phyloP scores from a whole-genome alignment of 257 asterid genomes.

The Solanum medicagineum region DNA sequence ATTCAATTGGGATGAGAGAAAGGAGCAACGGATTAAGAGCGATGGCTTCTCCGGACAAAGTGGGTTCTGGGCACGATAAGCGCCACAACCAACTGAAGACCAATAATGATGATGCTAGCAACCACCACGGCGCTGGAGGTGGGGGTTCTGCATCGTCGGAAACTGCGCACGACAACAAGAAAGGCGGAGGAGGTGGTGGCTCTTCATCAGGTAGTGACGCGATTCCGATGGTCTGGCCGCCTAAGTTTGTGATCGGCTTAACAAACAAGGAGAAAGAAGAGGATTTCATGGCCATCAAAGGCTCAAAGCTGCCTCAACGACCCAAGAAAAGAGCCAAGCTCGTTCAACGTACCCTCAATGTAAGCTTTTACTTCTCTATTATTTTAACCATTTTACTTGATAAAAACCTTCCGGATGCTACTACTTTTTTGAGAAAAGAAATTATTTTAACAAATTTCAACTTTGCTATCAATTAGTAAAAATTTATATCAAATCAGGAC shows the following conservation, averaged over 20 bases:
- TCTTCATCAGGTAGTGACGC: conserved; percentile 61
- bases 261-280: conserved; percentile 94
- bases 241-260: conserved; percentile 70
- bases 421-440: no score
- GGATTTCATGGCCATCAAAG: conserved; percentile 81
- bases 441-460: no score
- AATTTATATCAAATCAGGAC: no score
- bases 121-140: conserved; percentile 13
- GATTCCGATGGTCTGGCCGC: conserved; percentile 57
- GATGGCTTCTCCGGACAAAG: conserved; percentile 34
- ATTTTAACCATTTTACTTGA: not conserved
- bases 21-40: conserved; percentile 34
- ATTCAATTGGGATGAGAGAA: conserved; percentile 33
- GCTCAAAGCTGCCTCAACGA: conserved; percentile 89
- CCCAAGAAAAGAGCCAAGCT: conserved; percentile 86
- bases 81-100: conserved; percentile 6
- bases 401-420: not conserved
- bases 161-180: conserved; percentile 43
- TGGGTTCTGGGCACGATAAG: conserved; percentile 11
- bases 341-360: conserved; percentile 83
- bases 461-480: not conserved
- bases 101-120: not conserved
- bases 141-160: conserved; percentile 78
- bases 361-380: conserved; percentile 22
- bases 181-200: conserved; percentile 18